Conservation (phyloP, 176 grass and related monocot species). For the Bolboschoenus planiculmis region DNA sequence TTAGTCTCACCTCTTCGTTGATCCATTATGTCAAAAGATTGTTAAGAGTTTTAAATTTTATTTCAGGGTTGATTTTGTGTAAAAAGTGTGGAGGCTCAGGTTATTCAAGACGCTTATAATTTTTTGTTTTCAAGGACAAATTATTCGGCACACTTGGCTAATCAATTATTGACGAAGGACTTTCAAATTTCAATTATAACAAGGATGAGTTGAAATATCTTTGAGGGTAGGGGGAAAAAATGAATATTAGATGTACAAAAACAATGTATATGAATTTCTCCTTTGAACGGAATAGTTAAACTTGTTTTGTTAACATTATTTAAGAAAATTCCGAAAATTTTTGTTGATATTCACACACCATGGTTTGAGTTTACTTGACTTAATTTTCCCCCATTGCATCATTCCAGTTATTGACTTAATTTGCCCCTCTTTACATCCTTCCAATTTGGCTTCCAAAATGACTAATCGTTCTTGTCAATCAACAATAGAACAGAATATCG, state of each 20-base stretch:
- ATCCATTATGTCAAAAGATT: background rate
- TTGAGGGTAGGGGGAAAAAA: background rate
- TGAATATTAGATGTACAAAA: constrained; percentile 10
- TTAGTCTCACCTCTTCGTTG: background rate
- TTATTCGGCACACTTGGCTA: background rate
- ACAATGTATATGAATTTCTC: constrained; percentile 20
- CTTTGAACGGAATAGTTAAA: background rate
- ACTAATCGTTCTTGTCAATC: background rate
- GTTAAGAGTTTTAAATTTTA: background rate
- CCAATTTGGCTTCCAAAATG: too few species aligned
- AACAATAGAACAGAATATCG: background rate
- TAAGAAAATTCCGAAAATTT: background rate
- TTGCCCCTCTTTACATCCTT: too few species aligned
- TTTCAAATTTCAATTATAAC: background rate
- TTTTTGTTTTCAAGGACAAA: background rate
- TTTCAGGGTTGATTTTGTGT: constrained; percentile 73
- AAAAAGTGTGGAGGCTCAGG: constrained; percentile 93
- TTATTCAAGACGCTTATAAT: constrained; percentile 81
- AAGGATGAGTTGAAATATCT: background rate
- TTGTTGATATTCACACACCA: too few species aligned
- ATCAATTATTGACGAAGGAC: background rate
- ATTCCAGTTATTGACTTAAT: too few species aligned
- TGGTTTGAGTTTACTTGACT: too few species aligned
- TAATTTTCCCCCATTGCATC: too few species aligned
- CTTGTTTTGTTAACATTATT: background rate